Evolutionary conservation across 2,329 filamentous ascomycete species (phyloP), one percentile per base, ranked within the genome.

Genomic region (Claviceps fusiformis): DNA sequence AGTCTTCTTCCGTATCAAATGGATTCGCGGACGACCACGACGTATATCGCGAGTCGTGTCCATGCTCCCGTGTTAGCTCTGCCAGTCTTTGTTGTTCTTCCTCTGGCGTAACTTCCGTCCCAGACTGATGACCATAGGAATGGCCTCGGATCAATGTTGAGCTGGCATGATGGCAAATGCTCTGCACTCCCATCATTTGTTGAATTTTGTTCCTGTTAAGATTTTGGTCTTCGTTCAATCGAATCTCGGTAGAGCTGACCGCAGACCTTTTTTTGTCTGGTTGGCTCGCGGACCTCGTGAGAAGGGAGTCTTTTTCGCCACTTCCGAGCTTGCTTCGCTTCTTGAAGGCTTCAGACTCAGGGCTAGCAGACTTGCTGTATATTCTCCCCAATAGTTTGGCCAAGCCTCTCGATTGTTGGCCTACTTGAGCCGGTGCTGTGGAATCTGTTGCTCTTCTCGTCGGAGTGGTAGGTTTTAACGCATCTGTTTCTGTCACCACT

Each of bases 1-100:
- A 72, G 50, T 63, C 67, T 39, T 59, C 58, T 59, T 74, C 73
- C 5, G 64, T 58, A n/a, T 67, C 65, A 57, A 75, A 72, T 56
- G 65, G 66, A 35, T 56, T 54, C 13, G 37, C 10, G 2, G 52
- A 54, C 11, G 52, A 41, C 44, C 52, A 48, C 19, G 33, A 43
- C 24, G 7, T 19, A 13, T 11, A 15, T 39, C 24, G 33, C 7
- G 33, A n/a, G 8, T 6, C 10, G 41, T n/a, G 37, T 6, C 1
- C 15, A 31, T 10, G 24, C 15, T 2, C 37, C 17, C 17, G 37
- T 13, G 2, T 31, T n/a, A 39, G 31, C 33, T 44, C 27, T 9
- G 35, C 17, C 24, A 31, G 9, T 15, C 5, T 10, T 19, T 29
- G 33, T 5, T 29, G n/a, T 6, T 48, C 35, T 15, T 41, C 24